These are phyloP conservation scores for Kodamaea anthophila DNA, from an alignment of 1,139 yeast genomes.

Conservation along the genomic window DNA sequence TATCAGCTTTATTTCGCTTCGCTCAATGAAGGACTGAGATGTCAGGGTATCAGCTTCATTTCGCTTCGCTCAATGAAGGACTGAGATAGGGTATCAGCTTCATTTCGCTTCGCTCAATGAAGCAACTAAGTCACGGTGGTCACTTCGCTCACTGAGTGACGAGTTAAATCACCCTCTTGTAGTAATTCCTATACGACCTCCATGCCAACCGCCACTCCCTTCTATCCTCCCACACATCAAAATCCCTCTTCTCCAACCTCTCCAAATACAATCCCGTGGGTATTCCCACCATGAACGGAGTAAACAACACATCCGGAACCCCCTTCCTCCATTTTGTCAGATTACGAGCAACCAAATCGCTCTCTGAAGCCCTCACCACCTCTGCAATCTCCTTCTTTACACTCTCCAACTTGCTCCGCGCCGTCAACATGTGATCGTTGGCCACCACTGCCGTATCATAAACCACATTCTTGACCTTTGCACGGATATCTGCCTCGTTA, in stretches of 20 bases:
- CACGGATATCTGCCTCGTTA: slow-evolving; percentile 22
- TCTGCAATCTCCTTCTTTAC: slow-evolving; percentile 29
- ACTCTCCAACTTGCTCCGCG: slow-evolving; percentile 45
- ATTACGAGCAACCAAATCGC: slow-evolving; percentile 24
- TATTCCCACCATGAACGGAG: slow-evolving; percentile 62
- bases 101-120: background rate
- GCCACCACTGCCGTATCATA: slow-evolving; percentile 71
- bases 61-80: slow-evolving; percentile 1
- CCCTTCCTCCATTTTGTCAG: slow-evolving; percentile 37
- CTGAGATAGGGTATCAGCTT: no score
- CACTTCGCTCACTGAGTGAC: background rate
- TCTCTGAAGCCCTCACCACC: slow-evolving; percentile 18
- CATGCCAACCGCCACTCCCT: slow-evolving; percentile 74
- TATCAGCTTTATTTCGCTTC: slow-evolving; percentile 1
- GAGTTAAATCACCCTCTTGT: slow-evolving; percentile 20
- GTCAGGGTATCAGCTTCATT: no score
- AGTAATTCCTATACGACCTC: slow-evolving; percentile 53
- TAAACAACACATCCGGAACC: slow-evolving; percentile 60
- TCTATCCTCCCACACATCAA: slow-evolving; percentile 50
- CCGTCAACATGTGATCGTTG: slow-evolving; percentile 73
- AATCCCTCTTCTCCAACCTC: slow-evolving; percentile 55
- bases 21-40: background rate
- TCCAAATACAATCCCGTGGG: slow-evolving; percentile 62
- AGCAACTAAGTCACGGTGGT: no score
- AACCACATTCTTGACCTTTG: slow-evolving; percentile 50